A percentile compares a stretch with the other conserved stretches of the same genome.
These are phyloP conservation scores for Pichia heedii DNA, from an alignment of 805 yeast genomes.

Conservation along the genomic window DNA sequence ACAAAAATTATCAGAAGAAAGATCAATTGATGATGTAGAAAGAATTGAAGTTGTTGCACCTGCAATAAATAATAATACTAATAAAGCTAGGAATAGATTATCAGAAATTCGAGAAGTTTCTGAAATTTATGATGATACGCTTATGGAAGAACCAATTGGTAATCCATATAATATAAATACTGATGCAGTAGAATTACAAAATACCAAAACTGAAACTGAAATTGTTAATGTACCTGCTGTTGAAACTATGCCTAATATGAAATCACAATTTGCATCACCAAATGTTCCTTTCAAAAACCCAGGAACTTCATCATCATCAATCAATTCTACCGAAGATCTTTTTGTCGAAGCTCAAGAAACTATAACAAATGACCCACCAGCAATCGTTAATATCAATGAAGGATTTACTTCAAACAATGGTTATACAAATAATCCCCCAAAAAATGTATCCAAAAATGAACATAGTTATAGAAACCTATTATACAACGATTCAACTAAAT, in stretches of 20 bases:
- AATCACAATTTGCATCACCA: background rate
- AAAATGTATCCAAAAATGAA: background rate
- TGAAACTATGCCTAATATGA: background rate
- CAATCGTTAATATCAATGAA: background rate
- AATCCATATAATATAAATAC: background rate
- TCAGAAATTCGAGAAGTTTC: slow-evolving; percentile 12
- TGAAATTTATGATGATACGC: slow-evolving; percentile 10
- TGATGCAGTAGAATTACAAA: no score
- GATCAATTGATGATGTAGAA: slow-evolving; percentile 5
- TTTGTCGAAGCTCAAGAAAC: slow-evolving; percentile 7
- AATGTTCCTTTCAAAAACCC: background rate
- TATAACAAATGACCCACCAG: background rate
- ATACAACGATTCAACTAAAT: background rate
- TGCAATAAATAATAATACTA: slow-evolving; percentile 1
- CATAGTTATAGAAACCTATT: slow-evolving; percentile 10
- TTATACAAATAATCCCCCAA: background rate
- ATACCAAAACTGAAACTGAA: no score
- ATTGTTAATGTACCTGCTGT: background rate
- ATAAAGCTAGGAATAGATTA: slow-evolving; percentile 7
- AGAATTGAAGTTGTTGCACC: slow-evolving; percentile 2
- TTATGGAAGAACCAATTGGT: slow-evolving; percentile 7
- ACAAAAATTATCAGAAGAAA: no score
- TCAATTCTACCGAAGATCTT: slow-evolving; percentile 1
- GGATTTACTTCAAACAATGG: background rate
- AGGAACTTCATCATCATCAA: background rate